phyloP scores from a whole-genome alignment of 768 basidiomycete species.

The Amanita muscaria region DNA sequence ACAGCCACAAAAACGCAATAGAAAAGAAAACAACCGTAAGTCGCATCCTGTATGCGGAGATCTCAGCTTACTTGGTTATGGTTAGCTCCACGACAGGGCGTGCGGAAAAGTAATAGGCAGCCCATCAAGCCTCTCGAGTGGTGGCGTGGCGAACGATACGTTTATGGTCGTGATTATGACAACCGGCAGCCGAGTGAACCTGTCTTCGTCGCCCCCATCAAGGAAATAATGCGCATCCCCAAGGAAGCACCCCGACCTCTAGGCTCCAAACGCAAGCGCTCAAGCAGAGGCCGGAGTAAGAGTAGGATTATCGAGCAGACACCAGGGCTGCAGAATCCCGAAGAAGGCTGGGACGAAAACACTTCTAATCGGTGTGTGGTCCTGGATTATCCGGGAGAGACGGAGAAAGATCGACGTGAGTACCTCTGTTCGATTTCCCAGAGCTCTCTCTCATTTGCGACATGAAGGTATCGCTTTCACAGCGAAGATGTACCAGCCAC shows the following conservation, averaged over 20 bases:
- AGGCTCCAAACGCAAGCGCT: conserved; percentile 26
- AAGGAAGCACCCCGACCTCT: conserved; percentile 29
- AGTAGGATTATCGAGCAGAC: conserved; percentile 40
- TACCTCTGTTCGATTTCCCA: conserved; percentile 11
- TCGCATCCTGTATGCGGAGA: neutral
- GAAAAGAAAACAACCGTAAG: conserved; percentile 36
- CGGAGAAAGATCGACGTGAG: conserved; percentile 68
- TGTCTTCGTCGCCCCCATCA: conserved; percentile 57
- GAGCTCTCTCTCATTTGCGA: conserved; percentile 6
- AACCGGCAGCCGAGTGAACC: conserved; percentile 28
- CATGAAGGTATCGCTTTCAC: conserved; percentile 75
- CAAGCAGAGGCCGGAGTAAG: conserved; percentile 42
- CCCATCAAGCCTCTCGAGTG: conserved; percentile 73
- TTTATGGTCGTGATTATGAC: conserved; percentile 65
- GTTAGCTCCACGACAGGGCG: conserved; percentile 36
- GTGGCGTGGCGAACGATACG: conserved; percentile 89
- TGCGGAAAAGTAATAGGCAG: conserved; percentile 64
- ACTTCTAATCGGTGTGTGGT: conserved; percentile 63
- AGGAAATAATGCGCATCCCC: conserved; percentile 54
- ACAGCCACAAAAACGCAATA: conserved; percentile 20
- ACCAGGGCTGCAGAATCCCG: conserved; percentile 33
- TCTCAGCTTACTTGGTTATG: neutral
- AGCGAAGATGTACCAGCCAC: conserved; percentile 53
- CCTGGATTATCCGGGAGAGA: conserved; percentile 50
- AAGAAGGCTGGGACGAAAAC: conserved; percentile 81